These are phyloP conservation scores for Plantago major DNA, from an alignment of 257 asterid species.

Conservation along the genomic window DNA sequence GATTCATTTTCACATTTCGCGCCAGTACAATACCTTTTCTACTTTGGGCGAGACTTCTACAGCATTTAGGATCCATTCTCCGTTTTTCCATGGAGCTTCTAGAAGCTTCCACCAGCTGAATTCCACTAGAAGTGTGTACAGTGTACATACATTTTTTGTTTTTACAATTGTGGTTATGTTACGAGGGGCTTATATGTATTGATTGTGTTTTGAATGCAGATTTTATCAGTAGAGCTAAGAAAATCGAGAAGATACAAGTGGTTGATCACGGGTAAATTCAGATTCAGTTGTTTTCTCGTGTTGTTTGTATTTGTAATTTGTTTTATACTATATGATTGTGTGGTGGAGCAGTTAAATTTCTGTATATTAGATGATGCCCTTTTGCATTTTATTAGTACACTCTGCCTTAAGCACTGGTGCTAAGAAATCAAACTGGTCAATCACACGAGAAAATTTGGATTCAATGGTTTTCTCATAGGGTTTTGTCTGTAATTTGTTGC, in stretches of 20 bases:
- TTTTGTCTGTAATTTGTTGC: too few species aligned
- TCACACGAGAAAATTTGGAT: too few species aligned
- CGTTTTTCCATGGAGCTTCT: slow-evolving; percentile 22
- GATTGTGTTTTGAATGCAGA: slow-evolving; percentile 36
- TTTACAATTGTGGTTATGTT: neutral
- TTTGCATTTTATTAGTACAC: too few species aligned
- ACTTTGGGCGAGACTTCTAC: slow-evolving; percentile 23
- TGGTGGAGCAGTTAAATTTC: neutral
- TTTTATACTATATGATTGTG: too few species aligned
- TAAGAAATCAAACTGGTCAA: too few species aligned
- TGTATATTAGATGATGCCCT: too few species aligned
- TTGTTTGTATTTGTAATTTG: too few species aligned
- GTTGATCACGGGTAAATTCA: slow-evolving; percentile 73
- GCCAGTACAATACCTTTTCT: slow-evolving; percentile 8
- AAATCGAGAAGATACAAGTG: slow-evolving; percentile 40
- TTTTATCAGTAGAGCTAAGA: slow-evolving; percentile 67
- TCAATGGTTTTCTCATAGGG: too few species aligned
- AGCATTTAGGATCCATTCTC: slow-evolving; percentile 25
- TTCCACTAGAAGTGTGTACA: slow-evolving; percentile 45
- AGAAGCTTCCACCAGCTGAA: slow-evolving; percentile 32
- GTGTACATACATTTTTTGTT: too few species aligned
- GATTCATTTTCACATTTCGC: neutral
- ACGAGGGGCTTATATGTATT: too few species aligned
- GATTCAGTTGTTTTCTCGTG: too few species aligned
- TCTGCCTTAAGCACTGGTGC: too few species aligned